Evolutionary conservation across 257 asterid species (phyloP).

Genomic region (Capsicum rhomboideum): DNA sequence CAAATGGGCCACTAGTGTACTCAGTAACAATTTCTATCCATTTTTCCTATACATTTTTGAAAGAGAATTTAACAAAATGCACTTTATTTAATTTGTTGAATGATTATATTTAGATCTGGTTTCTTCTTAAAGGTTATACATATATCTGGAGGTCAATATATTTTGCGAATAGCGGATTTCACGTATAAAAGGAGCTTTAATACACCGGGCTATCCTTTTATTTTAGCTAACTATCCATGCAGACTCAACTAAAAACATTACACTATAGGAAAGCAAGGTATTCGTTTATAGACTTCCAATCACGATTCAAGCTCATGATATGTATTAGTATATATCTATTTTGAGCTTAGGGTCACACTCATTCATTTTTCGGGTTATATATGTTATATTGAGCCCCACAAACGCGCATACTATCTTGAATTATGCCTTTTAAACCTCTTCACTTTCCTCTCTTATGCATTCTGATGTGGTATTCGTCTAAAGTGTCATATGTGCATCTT

Average conservation of each 20-base stretch:
- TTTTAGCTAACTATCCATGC: not conserved
- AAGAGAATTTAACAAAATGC: not conserved
- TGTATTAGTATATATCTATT: not conserved
- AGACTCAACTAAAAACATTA: not conserved
- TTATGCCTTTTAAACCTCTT: not conserved
- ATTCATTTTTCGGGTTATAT: too few relatives aligned
- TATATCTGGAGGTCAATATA: not conserved
- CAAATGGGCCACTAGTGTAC: not conserved
- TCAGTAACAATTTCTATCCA: not conserved
- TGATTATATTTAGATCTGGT: not conserved
- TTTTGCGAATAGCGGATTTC: not conserved
- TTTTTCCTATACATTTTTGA: too few relatives aligned
- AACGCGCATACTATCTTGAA: not conserved
- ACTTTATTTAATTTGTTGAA: not conserved
- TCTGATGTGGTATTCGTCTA: not conserved
- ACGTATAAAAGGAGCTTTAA: too few relatives aligned
- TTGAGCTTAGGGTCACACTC: not conserved
- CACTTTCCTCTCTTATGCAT: not conserved
- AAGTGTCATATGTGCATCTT: not conserved
- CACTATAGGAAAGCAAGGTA: too few relatives aligned
- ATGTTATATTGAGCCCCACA: too few relatives aligned
- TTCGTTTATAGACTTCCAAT: too few relatives aligned
- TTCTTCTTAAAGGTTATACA: not conserved
- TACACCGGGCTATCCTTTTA: too few relatives aligned
- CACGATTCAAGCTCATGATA: not conserved